Evolutionary conservation across 306 rosid genomes (phyloP).

Genomic region (Cucurbita argyrosperma): DNA sequence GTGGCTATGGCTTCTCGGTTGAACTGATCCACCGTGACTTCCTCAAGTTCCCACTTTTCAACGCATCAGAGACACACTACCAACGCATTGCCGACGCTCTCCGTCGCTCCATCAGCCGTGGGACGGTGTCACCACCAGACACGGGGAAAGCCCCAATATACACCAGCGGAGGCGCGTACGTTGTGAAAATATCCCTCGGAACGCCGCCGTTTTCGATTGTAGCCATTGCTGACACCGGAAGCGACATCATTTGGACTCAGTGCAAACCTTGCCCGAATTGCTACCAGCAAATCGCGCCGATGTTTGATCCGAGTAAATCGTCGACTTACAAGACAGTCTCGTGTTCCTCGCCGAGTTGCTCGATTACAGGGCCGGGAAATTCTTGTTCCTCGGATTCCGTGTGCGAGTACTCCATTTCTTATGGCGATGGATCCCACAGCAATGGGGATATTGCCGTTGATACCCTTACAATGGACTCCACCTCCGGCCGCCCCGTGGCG

Average conservation of each 20-base stretch:
- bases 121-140: neutral
- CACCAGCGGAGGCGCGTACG: conserved; percentile 12
- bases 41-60: conserved; percentile 25
- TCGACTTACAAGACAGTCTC: conserved; percentile 7
- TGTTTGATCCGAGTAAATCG: conserved; percentile 29
- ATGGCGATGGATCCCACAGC: conserved; percentile 22
- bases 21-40: conserved; percentile 47
- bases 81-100: conserved; percentile 16
- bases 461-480: conserved; percentile 25
- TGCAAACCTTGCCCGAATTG: conserved; percentile 34
- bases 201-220: conserved; percentile 27
- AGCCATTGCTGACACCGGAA: conserved; percentile 44
- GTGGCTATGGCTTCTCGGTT: conserved; percentile 11
- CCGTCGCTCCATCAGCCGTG: conserved; percentile 17
- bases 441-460: conserved; percentile 26
- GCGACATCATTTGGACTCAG: conserved; percentile 43
- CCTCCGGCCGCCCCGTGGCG: neutral
- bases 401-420: conserved; percentile 6
- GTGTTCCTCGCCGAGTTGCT: conserved; percentile 7
- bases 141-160: neutral
- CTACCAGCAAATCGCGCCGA: conserved; percentile 21
- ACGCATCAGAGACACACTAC: conserved; percentile 10
- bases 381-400: neutral
- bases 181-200: conserved; percentile 29
- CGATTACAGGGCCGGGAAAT: accelerated